Evolutionary conservation across 352 stramenopile genomes (phyloP), one percentile per base, ranked within the genome.

Genomic region (Phytophthora multivora): DNA sequence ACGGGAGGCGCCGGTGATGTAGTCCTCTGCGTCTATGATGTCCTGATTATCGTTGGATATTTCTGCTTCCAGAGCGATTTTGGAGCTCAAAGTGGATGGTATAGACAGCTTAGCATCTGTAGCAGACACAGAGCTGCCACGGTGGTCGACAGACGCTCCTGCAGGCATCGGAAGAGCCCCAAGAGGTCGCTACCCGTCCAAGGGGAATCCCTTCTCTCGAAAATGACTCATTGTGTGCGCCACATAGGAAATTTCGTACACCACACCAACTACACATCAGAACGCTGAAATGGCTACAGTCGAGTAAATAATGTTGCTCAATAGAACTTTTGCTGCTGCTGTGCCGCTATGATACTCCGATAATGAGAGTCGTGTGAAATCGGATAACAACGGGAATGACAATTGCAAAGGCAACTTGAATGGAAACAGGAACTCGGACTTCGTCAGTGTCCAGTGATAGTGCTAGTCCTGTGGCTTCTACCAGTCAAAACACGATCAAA

Each of bases 111-210:
- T 60, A 6, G 43, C 11, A 30, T 59, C 31, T 26, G 26, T 36
- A 12, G 10, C 35, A 50, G 36, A 48, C 8, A 47, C 10, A 2
- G 18, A 21, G 41, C 41, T 61, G n/a, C 40, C 38, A 13, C 18
- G 52, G 51, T 12, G 51, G 6, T 53, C 59, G 18, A 63, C 59
- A 12, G 50, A 63, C 8, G 51, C 51, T 36, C 56, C 49, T 6
- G 56, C 49, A 62, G 60, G 65, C 65, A 77, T 77, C 42, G 15
- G 56, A 16, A 41, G 51, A 58, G 61, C 19, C 33, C 60, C 18
- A 66, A 49, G 49, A 60, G 35, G 58, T 69, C 41, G 39, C 51
- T 51, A 51, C 43, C 21, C 25, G 38, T 55, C 23, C 23, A 31
- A 53, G 13, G 36, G 59, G 38, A 43, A 25, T 23, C 25, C 16